Evolutionary conservation across 1,284 basidiomycete genomes (phyloP).

Genomic region (Lentinus polychrous): DNA sequence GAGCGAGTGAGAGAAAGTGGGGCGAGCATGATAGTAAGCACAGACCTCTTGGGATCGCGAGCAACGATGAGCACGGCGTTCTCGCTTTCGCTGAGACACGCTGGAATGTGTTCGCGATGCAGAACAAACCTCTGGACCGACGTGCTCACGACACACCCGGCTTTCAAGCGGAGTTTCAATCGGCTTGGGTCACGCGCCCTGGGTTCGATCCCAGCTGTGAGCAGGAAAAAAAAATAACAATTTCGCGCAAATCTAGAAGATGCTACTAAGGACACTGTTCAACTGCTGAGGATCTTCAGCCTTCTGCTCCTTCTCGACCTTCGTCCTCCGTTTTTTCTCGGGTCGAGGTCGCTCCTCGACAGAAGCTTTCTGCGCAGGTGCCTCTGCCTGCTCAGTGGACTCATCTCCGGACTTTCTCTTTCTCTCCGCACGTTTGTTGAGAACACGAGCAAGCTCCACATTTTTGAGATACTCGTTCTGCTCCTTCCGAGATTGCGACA

Average conservation of each 20-base stretch:
- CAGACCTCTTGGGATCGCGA: conserved; percentile 75
- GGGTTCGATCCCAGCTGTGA: background rate
- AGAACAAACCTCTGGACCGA: conserved; percentile 25
- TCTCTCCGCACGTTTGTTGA: conserved; percentile 80
- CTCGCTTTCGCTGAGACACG: conserved; percentile 36
- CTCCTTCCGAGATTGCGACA: conserved; percentile 83
- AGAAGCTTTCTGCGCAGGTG: conserved; percentile 1
- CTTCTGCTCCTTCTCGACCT: conserved; percentile 15
- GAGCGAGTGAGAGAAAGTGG: conserved; percentile 52
- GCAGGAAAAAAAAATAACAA: background rate
- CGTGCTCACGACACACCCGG: background rate
- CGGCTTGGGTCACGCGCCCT: background rate
- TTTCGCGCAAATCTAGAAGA: conserved; percentile 36
- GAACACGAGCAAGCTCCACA: conserved; percentile 89
- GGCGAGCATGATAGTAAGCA: conserved; percentile 77
- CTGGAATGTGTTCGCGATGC: conserved; percentile 66
- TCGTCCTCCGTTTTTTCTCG: conserved; percentile 12
- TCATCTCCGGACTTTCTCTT: conserved; percentile 33
- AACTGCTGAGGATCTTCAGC: conserved; percentile 26
- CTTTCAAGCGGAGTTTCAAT: conserved; percentile 9
- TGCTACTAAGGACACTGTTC: conserved; percentile 43
- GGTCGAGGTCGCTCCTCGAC: conserved; percentile 2
- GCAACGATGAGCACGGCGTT: conserved; percentile 47
- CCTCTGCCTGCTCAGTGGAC: conserved; percentile 7
- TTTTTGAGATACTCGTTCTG: conserved; percentile 93